Evolutionary conservation across 2,329 filamentous ascomycete species (phyloP).

Genomic region (Cucurbitaria berberidis): DNA sequence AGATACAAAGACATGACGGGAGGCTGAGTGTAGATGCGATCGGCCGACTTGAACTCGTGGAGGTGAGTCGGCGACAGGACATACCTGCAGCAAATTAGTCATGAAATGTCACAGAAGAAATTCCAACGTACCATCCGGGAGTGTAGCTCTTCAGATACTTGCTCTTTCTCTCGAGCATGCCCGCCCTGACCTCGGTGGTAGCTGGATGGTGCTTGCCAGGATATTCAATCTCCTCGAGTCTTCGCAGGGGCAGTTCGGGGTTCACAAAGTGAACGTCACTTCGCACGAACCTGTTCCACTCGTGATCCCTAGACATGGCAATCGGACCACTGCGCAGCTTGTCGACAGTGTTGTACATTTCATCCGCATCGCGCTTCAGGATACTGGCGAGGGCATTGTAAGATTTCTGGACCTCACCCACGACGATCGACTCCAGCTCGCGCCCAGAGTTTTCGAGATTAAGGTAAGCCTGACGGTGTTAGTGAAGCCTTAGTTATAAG

Average conservation of each 20-base stretch:
- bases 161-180: conserved; percentile 94
- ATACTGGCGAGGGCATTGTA: conserved; percentile 94
- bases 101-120: neutral
- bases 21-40: conserved; percentile 79
- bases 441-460: conserved; percentile 94
- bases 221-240: conserved; percentile 83
- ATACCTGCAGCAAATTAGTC: conserved; percentile 66
- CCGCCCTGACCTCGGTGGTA: conserved; percentile 83
- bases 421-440: conserved; percentile 94
- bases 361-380: conserved; percentile 87
- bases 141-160: conserved; percentile 99
- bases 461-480: conserved; percentile 73
- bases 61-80: conserved; percentile 95
- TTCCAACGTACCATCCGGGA: conserved; percentile 77
- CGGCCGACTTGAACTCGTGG: conserved; percentile 98
- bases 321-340: conserved; percentile 84
- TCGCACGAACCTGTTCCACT: conserved; percentile 85
- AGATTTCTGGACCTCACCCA: conserved; percentile 96
- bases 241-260: conserved; percentile 77
- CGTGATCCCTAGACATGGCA: conserved; percentile 90
- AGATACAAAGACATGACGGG: conserved; percentile 97
- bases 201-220: conserved; percentile 87
- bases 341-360: conserved; percentile 77
- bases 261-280: conserved; percentile 86
- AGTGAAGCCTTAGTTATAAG: conserved; percentile 9